These are phyloP conservation scores for Yamadazyma buinensis DNA, from an alignment of 1,139 yeast species.

Conservation along the genomic window DNA sequence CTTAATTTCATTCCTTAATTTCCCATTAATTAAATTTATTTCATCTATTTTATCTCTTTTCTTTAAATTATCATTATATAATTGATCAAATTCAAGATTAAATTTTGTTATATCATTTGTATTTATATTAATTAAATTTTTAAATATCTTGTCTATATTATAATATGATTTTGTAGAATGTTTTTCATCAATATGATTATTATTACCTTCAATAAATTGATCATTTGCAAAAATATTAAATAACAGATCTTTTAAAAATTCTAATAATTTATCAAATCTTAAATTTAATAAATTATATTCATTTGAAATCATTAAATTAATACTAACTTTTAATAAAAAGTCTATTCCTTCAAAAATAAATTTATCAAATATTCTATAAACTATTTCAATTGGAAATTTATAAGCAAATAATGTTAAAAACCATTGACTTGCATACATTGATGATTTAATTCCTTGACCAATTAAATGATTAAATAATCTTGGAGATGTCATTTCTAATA, in stretches of 20 bases:
- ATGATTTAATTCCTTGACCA: conserved; percentile 80
- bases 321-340: conserved; percentile 73
- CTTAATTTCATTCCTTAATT: conserved; percentile 69
- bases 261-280: conserved; percentile 70
- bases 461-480: conserved; percentile 68
- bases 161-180: conserved; percentile 29
- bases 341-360: conserved; percentile 88
- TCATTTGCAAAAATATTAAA: conserved; percentile 65
- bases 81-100: conserved; percentile 69
- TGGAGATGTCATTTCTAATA: conserved; percentile 69
- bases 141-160: conserved; percentile 69
- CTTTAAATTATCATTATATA: conserved; percentile 64
- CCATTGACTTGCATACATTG: conserved; percentile 98
- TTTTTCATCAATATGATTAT: conserved; percentile 11
- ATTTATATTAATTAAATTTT: conserved; percentile 71
- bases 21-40: conserved; percentile 63
- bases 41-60: conserved; percentile 68
- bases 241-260: conserved; percentile 71
- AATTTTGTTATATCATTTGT: conserved; percentile 71
- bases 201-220: conserved; percentile 21
- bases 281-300: conserved; percentile 55
- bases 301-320: conserved; percentile 70
- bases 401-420: conserved; percentile 91
- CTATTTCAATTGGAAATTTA: conserved; percentile 83
- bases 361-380: conserved; percentile 77